Evolutionary conservation across 2,329 filamentous ascomycete genomes (phyloP), one percentile per base, ranked within the genome.

Genomic region (Exophiala viscosa): DNA sequence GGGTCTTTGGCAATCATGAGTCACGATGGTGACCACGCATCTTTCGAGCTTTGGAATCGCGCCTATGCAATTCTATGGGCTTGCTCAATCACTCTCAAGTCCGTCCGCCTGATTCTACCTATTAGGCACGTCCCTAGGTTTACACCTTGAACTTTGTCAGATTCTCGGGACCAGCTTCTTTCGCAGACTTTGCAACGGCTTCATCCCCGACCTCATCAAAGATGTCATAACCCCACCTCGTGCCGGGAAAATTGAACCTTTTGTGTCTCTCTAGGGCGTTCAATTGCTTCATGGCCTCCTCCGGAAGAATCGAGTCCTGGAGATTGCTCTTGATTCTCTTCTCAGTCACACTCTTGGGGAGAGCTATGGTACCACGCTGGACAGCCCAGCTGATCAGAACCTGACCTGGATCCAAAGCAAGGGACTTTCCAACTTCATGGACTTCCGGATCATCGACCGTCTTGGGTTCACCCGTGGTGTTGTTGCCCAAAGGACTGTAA

Each of bases 401-500:
- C 55, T 79, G 75, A 1, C 78, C 78, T 2, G 78, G 75, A n/a
- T 84, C 75, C 62, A 76, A 78, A 31, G 80, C 77, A 33, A 80
- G 74, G 62, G 82, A 80, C 71, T 83, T 83, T 67, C 84, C 78
- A 15, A 87, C 82, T 47, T 87, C 73, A 69, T 83, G 77, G 45
- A 85, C 72, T 33, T 85, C 77, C 1, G 81, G 78, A 66, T 81
- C 83, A 51, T 82, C 81, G 57, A 79, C 78, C 62, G 87, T 73
- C 54, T 87, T 73, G 48, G 85, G 84, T 10, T 82, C 79, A 41
- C 82, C 81, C 3, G 84, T 67, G 44, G 70, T 70, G 67, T 80
- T 82, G 68, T 80, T 81, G 11, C 77, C 83, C 17, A 86, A 77
- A 3, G 84, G 83, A 36, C 80, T 85, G 69, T 86, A 86, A 3